Conservation (phyloP, 805 yeast species). For the Wickerhamiella allomyrinae region DNA sequence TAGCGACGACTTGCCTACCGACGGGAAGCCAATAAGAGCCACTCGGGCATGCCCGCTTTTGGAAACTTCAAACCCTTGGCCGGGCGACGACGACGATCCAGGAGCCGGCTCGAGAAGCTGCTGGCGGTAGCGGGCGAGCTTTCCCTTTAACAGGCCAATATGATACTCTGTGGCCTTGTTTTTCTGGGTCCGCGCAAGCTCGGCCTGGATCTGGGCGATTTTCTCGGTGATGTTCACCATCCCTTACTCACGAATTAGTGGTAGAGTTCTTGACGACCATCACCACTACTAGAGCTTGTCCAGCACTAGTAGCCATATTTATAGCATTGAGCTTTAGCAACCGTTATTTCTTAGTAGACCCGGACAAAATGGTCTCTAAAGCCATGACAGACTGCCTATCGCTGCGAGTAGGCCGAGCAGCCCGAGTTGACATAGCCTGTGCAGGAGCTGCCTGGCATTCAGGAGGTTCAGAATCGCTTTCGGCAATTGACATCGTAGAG, state of each 20-base stretch:
- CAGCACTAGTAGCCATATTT: no score
- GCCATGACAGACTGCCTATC: no score
- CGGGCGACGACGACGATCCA: conserved; percentile 51
- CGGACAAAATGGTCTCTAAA: no score
- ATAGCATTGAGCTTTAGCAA: no score
- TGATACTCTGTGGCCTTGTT: conserved; percentile 97
- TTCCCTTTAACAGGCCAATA: conserved; percentile 85
- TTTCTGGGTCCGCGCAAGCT: conserved; percentile 88
- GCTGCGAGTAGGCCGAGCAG: no score
- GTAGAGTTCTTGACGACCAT: no score
- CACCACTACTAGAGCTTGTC: no score
- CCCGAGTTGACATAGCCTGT: no score
- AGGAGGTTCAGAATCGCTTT: no score
- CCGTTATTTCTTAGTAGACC: no score
- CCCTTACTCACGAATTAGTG: background rate
- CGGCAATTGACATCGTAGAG: no score
- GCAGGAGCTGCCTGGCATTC: no score
- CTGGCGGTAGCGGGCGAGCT: conserved; percentile 80
- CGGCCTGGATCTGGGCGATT: conserved; percentile 80
- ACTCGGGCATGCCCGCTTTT: conserved; percentile 96
- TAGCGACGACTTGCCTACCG: conserved; percentile 92
- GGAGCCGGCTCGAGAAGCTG: conserved; percentile 85
- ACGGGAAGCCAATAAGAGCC: conserved; percentile 90
- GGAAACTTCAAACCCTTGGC: conserved; percentile 85
- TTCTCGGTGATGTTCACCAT: conserved; percentile 38